phyloP scores from a whole-genome alignment of 1,284 basidiomycete genomes.

The Mycena sp. region DNA sequence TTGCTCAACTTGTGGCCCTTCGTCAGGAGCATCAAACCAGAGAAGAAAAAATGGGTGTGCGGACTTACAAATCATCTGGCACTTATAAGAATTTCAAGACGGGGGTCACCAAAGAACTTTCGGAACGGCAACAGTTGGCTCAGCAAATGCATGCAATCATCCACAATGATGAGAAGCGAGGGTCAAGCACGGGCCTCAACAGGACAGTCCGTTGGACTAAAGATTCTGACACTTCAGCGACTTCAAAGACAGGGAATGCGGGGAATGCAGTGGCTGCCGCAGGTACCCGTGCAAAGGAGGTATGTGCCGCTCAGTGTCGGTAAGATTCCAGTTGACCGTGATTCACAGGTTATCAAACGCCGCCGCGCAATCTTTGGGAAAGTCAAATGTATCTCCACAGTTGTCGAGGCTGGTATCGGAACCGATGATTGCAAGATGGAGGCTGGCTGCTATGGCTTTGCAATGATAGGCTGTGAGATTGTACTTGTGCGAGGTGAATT shows the following conservation, averaged over 20 bases:
- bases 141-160: not conserved
- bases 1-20: not conserved
- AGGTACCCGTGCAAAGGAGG: not conserved
- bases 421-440: not conserved
- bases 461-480: not conserved
- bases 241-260: not conserved
- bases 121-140: not conserved
- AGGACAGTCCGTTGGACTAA: not conserved
- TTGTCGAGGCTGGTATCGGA: not conserved
- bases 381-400: not conserved
- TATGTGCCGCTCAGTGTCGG: too few species aligned
- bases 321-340: too few species aligned
- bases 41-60: not conserved
- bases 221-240: not conserved
- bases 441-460: not conserved
- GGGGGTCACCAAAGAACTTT: not conserved
- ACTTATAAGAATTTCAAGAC: not conserved
- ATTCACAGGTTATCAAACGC: too few species aligned
- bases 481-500: not conserved
- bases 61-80: not conserved
- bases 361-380: not conserved
- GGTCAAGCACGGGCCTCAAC: slow-evolving; percentile 1
- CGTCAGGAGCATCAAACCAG: not conserved
- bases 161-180: not conserved
- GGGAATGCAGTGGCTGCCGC: not conserved